phyloP scores from a whole-genome alignment of 345 rosid species.

The Odontarrhena argentea region DNA sequence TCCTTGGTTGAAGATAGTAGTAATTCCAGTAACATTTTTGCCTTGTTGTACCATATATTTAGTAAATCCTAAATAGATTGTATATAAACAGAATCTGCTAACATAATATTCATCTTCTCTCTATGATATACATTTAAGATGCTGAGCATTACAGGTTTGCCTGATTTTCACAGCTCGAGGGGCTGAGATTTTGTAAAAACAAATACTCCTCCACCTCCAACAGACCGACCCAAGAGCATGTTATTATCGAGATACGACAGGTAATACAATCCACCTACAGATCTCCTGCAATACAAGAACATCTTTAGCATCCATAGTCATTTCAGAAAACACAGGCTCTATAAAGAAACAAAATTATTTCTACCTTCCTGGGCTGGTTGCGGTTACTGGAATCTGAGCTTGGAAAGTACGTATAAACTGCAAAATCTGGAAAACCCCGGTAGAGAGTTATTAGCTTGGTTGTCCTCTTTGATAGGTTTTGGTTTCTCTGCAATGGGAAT shows the following conservation, averaged over 20 bases:
- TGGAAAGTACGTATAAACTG: slow-evolving; percentile 76
- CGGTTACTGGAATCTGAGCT: slow-evolving; percentile 71
- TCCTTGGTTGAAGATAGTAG: slow-evolving; percentile 48
- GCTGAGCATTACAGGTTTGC: slow-evolving; percentile 18
- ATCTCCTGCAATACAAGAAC: slow-evolving; percentile 48
- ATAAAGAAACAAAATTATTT: background rate
- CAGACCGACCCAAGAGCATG: slow-evolving; percentile 87
- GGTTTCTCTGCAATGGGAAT: slow-evolving; percentile 1
- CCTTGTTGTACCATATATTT: slow-evolving; percentile 11
- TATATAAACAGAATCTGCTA: slow-evolving; percentile 33
- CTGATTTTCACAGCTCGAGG: slow-evolving; percentile 49
- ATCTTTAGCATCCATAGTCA: slow-evolving; percentile 29
- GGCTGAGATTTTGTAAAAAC: slow-evolving; percentile 83
- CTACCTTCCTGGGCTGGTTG: slow-evolving; percentile 62
- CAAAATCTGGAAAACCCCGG: slow-evolving; percentile 56
- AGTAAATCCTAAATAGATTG: slow-evolving; percentile 24
- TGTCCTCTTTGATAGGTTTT: background rate
- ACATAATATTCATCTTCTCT: slow-evolving; percentile 29
- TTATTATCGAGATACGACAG: slow-evolving; percentile 75
- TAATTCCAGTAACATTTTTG: slow-evolving; percentile 25
- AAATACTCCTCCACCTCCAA: slow-evolving; percentile 95
- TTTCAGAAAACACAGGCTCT: background rate
- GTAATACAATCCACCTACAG: slow-evolving; percentile 86
- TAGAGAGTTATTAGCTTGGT: slow-evolving; percentile 20
- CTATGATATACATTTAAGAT: slow-evolving; percentile 21